phyloP scores from a whole-genome alignment of 148 eudicot species.

The Dianthus caryophyllus region DNA sequence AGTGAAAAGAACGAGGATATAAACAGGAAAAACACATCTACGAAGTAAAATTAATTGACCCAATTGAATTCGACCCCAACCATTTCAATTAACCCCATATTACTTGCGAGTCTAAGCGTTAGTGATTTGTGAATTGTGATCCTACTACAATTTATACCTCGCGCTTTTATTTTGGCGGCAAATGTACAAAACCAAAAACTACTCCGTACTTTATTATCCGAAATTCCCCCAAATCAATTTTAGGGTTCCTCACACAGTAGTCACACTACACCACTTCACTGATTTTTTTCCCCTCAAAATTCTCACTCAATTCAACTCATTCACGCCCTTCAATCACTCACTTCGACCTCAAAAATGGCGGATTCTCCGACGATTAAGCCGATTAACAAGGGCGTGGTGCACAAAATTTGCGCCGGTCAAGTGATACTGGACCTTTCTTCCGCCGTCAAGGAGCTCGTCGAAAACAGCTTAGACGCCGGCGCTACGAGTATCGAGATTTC shows the following conservation, averaged over 20 bases:
- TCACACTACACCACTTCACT: too few relatives aligned
- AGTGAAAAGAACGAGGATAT: too few relatives aligned
- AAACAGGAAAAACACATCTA: too few relatives aligned
- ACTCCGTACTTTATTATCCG: not conserved
- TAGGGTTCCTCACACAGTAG: not conserved
- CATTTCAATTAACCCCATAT: too few relatives aligned
- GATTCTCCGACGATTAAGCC: conserved; percentile 47
- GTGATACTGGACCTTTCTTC: conserved; percentile 90
- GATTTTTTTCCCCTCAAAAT: not conserved
- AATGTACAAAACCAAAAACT: not conserved
- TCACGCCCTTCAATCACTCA: not conserved
- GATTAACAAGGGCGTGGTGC: conserved; percentile 73
- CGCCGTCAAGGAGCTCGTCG: conserved; percentile 91
- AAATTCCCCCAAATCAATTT: too few relatives aligned
- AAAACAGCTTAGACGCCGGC: conserved; percentile 94
- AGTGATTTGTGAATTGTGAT: too few relatives aligned
- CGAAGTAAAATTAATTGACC: too few relatives aligned
- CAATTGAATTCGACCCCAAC: too few relatives aligned
- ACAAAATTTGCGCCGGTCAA: conserved; percentile 89
- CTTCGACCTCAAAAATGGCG: conserved; percentile 15
- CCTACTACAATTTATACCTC: too few relatives aligned
- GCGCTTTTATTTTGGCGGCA: conserved; percentile 7
- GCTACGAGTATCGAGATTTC: conserved; percentile 74
- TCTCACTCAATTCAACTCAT: not conserved
- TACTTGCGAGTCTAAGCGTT: too few relatives aligned